Percentiles rank a stretch among this genome's conserved stretches.
Evolutionary conservation across 2,329 filamentous ascomycete species (phyloP).

Genomic region (Sporothrix pseudoabietina): DNA sequence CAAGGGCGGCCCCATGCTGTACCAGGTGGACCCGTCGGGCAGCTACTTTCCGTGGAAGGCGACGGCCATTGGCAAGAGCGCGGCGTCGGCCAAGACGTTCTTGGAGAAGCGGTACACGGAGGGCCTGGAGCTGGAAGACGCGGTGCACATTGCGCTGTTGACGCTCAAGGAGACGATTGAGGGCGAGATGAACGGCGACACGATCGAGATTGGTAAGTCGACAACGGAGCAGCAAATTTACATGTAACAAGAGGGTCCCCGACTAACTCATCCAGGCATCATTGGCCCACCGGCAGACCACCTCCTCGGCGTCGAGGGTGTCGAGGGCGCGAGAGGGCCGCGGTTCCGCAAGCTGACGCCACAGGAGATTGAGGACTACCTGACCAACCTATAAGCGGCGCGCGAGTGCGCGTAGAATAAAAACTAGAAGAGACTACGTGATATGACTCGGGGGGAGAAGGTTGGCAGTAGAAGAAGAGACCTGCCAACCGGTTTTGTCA

Average conservation of each 20-base stretch:
- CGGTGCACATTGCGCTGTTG: constrained; percentile 94
- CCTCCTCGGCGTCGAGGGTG: constrained; percentile 86
- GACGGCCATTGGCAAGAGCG: constrained; percentile 97
- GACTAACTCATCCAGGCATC: constrained; percentile 60
- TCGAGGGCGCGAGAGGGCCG: constrained; percentile 80
- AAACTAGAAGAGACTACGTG: neutral
- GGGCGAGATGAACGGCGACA: constrained; percentile 98
- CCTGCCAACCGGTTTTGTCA: neutral
- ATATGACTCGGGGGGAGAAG: neutral
- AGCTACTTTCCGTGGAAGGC: constrained; percentile 99
- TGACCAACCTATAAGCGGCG: constrained; percentile 84
- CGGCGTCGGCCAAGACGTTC: constrained; percentile 97
- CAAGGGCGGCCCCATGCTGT: constrained; percentile 95
- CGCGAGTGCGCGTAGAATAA: constrained; percentile 14
- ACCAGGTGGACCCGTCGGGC: constrained; percentile 98
- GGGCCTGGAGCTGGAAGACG: constrained; percentile 93
- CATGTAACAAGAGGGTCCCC: too few species aligned
- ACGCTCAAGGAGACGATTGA: constrained; percentile 99
- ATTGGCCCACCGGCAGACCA: constrained; percentile 93
- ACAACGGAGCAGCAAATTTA: too few species aligned
- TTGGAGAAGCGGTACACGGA: constrained; percentile 99
- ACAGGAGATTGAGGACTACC: constrained; percentile 98
- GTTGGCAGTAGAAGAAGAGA: neutral
- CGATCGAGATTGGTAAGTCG: constrained; percentile 87
- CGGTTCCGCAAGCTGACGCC: constrained; percentile 93